phyloP scores from a whole-genome alignment of 2,329 filamentous ascomycete species.

The Claviceps sp. region DNA sequence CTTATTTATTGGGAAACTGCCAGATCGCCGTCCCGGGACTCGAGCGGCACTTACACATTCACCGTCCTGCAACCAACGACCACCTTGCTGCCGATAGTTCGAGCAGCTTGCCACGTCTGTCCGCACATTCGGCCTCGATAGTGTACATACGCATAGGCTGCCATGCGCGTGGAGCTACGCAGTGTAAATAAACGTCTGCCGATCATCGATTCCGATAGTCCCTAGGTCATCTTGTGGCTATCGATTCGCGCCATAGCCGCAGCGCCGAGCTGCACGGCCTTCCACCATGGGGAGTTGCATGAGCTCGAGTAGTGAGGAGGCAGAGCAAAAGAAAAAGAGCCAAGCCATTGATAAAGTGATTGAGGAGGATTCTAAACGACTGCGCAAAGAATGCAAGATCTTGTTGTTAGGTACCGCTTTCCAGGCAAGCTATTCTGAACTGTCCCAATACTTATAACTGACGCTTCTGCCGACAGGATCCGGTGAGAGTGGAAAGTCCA shows the following conservation, averaged over 20 bases:
- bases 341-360: constrained; percentile 88
- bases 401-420: constrained; percentile 62
- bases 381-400: constrained; percentile 98
- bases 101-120: not conserved
- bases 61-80: not conserved
- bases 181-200: not conserved
- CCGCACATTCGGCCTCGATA: not conserved
- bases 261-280: constrained; percentile 7
- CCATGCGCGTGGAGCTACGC: constrained; percentile 1
- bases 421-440: not conserved
- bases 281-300: constrained; percentile 81
- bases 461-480: constrained; percentile 50
- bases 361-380: constrained; percentile 83
- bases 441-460: constrained; percentile 5
- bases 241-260: not conserved
- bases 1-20: not conserved
- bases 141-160: not conserved
- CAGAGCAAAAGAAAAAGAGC: constrained; percentile 89
- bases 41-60: not conserved
- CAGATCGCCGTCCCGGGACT: no score
- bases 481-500: constrained; percentile 96
- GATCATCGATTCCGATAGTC: not conserved
- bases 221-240: not conserved
- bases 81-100: not conserved
- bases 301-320: constrained; percentile 76